These are phyloP conservation scores for Jimgerdemannia flammicorona DNA, from an alignment of 192 early-diverging fungal genomes.

Conservation along the genomic window DNA sequence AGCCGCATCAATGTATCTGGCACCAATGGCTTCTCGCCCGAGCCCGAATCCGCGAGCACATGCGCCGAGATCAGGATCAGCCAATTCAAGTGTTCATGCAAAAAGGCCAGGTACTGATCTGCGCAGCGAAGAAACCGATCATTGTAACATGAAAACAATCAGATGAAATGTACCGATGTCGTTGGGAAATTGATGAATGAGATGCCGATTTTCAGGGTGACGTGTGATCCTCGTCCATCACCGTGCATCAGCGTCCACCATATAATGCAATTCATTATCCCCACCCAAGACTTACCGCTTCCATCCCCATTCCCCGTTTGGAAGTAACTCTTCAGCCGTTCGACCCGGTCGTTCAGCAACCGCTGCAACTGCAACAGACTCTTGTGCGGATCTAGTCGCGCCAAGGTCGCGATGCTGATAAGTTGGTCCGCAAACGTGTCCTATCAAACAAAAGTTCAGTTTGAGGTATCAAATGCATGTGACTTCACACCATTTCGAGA, in stretches of 20 bases:
- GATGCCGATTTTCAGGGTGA: no score
- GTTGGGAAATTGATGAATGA: no score
- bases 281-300: constrained; percentile 4
- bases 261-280: no score
- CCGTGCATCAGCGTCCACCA: no score
- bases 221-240: no score
- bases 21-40: constrained; percentile 67
- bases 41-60: constrained; percentile 61
- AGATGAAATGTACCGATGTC: not conserved
- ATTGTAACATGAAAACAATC: not conserved
- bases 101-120: constrained; percentile 16
- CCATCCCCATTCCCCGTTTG: constrained; percentile 26
- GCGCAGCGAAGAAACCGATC: not conserved
- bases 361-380: constrained; percentile 43
- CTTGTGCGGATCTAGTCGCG: constrained; percentile 51
- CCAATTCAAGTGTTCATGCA: constrained; percentile 76
- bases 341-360: constrained; percentile 47
- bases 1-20: constrained; percentile 57
- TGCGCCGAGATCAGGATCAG: constrained; percentile 62
- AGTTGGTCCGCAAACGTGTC: constrained; percentile 75
- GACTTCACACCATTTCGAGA: not conserved
- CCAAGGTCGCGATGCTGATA: constrained; percentile 56
- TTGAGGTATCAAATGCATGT: not conserved
- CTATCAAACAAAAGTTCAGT: constrained; percentile 12
- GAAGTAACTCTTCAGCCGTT: constrained; percentile 45